phyloP scores from a whole-genome alignment of 805 yeast species.

The Grigorovia yakushimaensis region DNA sequence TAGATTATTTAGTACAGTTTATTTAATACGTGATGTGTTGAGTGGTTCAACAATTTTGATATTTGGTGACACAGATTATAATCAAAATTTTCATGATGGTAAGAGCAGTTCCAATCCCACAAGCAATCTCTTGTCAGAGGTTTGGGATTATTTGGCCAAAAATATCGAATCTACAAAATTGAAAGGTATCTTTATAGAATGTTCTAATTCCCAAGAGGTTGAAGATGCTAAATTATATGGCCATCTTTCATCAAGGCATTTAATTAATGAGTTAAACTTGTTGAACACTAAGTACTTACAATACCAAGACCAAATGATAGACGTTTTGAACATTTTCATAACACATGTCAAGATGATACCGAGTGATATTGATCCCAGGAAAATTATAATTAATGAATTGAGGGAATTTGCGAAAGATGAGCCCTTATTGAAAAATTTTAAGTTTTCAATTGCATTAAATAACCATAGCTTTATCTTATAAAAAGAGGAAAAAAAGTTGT shows the following conservation, averaged over 20 bases:
- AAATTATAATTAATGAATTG: conserved; percentile 40
- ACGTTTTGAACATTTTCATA: conserved; percentile 33
- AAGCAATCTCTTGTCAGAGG: conserved; percentile 18
- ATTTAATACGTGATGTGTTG: conserved; percentile 35
- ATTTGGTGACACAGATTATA: conserved; percentile 73
- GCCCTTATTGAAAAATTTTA: conserved; percentile 30
- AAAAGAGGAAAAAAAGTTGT: not conserved
- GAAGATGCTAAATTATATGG: conserved; percentile 54
- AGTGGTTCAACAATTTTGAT: conserved; percentile 38
- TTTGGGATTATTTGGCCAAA: conserved; percentile 53
- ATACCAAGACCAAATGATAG: conserved; percentile 20
- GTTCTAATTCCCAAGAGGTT: conserved; percentile 45
- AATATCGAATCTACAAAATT: conserved; percentile 34
- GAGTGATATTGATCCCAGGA: conserved; percentile 44
- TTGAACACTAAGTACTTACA: conserved; percentile 30
- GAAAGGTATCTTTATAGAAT: conserved; percentile 60
- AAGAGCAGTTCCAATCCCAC: no score
- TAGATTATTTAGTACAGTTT: conserved; percentile 43
- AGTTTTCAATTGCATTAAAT: conserved; percentile 21
- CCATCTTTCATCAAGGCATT: conserved; percentile 60
- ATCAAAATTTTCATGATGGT: conserved; percentile 2
- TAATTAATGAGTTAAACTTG: conserved; percentile 45
- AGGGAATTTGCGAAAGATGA: conserved; percentile 28
- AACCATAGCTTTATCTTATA: conserved; percentile 14
- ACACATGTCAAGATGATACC: conserved; percentile 43